Base-by-base conservation (phyloP, 148 eudicot species). In the Hydrangea macrophylla region DNA sequence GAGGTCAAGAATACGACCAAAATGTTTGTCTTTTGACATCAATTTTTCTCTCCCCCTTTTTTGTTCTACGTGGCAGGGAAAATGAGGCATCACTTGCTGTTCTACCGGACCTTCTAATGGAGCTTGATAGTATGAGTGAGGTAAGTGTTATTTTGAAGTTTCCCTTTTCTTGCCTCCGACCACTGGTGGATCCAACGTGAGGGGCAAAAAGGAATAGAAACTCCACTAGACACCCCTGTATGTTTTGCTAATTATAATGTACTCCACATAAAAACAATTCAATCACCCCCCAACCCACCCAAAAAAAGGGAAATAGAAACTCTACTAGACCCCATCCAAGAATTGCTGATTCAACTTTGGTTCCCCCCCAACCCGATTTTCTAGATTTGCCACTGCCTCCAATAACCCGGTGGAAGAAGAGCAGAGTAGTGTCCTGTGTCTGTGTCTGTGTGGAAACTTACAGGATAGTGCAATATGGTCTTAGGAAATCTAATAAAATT, bases 81-180 rank as follows among this genome's bases (percentile, higher is more conserved):
- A 94, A 94, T 64, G 99, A 94, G 77, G 99, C 97, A 26, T 94
- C 99, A 15, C 95, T 94, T 70, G 96, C 99, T 69, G 97, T 94
- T 76, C 79, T 94, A 73, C 88, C 96, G 26, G 99, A 90, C 80
- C 90, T 90, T 62, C 68, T 94, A 56, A 60, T 76, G 79, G 99
- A 94, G 83, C 86, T 94, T 68, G 99, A 94, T 77, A 71, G 92
- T 72, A 86, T 94, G 97, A 31, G 76, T 65, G 97, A 94, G 93
- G 99, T 90, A 82, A 44, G 55, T 64, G 32, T 27, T 53, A 17
- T 23, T 65, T 44, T 24, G 23, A 0, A 25, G 25, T 48, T 4
- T 13, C n/a, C 13, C 30, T 26, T 20, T 26, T n/a, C n/a, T 62
- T 37, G 7, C 5, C 35, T 32, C 5, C 23, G 2, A 45, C 20